phyloP scores from a whole-genome alignment of 768 basidiomycete genomes.

The Lactarius trivialis region DNA sequence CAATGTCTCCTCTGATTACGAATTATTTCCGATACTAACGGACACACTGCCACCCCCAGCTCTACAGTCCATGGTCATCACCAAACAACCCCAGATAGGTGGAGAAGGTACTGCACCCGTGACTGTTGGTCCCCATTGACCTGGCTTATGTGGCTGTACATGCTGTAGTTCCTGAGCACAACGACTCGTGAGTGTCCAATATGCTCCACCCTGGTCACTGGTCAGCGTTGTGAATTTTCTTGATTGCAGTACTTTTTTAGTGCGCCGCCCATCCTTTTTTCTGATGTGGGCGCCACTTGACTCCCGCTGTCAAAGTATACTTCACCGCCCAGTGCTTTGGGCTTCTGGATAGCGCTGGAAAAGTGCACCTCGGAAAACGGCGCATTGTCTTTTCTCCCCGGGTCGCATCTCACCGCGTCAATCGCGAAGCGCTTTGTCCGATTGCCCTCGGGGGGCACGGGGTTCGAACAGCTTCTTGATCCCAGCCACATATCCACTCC shows the following conservation, averaged over 20 bases:
- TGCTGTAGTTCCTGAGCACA: conserved; percentile 74
- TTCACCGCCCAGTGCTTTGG: conserved; percentile 83
- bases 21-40: conserved; percentile 13
- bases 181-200: conserved; percentile 69
- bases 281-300: conserved; percentile 4
- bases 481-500: conserved; percentile 29
- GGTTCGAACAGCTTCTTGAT: conserved; percentile 60
- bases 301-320: conserved; percentile 57
- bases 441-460: conserved; percentile 68
- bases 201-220: neutral
- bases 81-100: conserved; percentile 89
- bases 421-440: conserved; percentile 85
- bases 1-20: neutral
- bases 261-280: conserved; percentile 30
- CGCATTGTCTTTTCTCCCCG: conserved; percentile 83
- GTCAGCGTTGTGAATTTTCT: neutral
- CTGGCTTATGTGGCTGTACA: neutral
- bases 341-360: conserved; percentile 96
- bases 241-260: conserved; percentile 60
- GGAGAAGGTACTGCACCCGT: conserved; percentile 60
- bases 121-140: neutral
- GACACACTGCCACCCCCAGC: conserved; percentile 37
- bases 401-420: conserved; percentile 71
- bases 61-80: conserved; percentile 92
- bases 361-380: conserved; percentile 78